Base-by-base conservation (phyloP, 208 protist genomes). In the Endotrypanum monterogeii region DNA sequence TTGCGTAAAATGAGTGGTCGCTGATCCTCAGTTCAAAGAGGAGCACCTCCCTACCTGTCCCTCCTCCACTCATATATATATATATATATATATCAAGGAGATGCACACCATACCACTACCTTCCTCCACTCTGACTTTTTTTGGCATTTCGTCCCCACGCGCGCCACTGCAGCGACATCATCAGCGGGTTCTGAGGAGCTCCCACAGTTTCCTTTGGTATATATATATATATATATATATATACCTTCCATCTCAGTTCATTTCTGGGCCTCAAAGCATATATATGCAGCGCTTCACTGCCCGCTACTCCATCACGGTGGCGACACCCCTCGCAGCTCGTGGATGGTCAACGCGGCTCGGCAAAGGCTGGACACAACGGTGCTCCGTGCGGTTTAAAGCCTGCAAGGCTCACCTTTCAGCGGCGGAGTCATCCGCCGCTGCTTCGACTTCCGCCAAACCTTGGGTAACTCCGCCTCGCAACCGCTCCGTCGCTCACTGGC, bases 401-500 rank as follows among this genome's bases (percentile, higher is more conserved):
- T 63, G 57, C 54, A 66, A 28, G 2, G 51, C 39, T 5, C 55
- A 54, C 30, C 55, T 72, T 4, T 74, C 75, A 18, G 62, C 68
- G 0, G 75, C 62, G n/a, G 62, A 67, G 48, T 54, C 18, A 14
- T 57, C 71, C 3, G 71, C 71, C 9, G 71, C 71, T 23, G 71
- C 65, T n/a, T 54, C 74, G 18, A 48, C 75, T 35, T 6, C 54
- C 3, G 41, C 48, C 39, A 54, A 39, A 32, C 52, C 56, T 52
- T 89, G 83, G 82, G 32, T 56, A 11, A 74, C 73, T 18, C 82
- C 90, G 3, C 46, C 75, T 37, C 79, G 86, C 62, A 93, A 96
- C 69, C 83, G 76, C 37, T 71, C 83, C 35, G 93, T 98, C 46
- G 87, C 85, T 23, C 79, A 83, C 67, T 99, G 97, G 97, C 80